A percentile compares a stretch with the other conserved stretches of the same genome.
Evolutionary conservation across 2,329 filamentous ascomycete genomes (phyloP).

Genomic region (Colletotrichum lentis): DNA sequence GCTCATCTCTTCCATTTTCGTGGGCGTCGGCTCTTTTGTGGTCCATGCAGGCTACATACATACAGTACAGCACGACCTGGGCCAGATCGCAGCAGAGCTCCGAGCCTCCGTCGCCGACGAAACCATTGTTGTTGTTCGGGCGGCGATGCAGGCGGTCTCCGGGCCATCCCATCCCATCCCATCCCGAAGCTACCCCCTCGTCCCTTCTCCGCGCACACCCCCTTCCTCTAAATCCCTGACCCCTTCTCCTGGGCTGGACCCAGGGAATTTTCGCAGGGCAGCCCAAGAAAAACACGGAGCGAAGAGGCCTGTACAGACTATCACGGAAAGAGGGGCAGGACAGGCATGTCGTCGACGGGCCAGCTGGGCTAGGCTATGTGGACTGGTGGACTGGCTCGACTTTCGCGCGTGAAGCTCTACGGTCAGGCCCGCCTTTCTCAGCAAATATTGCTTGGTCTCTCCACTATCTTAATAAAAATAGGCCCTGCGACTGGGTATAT

Average conservation of each 20-base stretch:
- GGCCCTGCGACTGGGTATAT: conserved; percentile 21
- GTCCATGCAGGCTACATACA: background rate
- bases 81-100: conserved; percentile 20
- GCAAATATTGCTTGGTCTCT: conserved; percentile 31
- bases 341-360: conserved; percentile 15
- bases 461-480: conserved; percentile 31
- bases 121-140: conserved; percentile 3
- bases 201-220: conserved; percentile 22
- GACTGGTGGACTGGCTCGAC: conserved; percentile 16
- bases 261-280: conserved; percentile 21
- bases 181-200: conserved; percentile 20
- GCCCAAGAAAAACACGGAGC: conserved; percentile 5
- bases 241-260: conserved; percentile 5
- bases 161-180: conserved; percentile 33
- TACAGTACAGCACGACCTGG: background rate
- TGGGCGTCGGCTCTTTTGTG: conserved; percentile 8
- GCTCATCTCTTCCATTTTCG: conserved; percentile 14
- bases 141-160: conserved; percentile 15
- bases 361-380: conserved; percentile 10
- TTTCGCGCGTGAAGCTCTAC: conserved; percentile 27
- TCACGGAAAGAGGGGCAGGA: background rate
- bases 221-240: conserved; percentile 22
- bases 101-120: background rate
- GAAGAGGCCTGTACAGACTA: conserved; percentile 10
- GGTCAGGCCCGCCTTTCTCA: conserved; percentile 26